phyloP scores from a whole-genome alignment of 1,139 yeast genomes.

The Zygosaccharomyces pseudobailii region DNA sequence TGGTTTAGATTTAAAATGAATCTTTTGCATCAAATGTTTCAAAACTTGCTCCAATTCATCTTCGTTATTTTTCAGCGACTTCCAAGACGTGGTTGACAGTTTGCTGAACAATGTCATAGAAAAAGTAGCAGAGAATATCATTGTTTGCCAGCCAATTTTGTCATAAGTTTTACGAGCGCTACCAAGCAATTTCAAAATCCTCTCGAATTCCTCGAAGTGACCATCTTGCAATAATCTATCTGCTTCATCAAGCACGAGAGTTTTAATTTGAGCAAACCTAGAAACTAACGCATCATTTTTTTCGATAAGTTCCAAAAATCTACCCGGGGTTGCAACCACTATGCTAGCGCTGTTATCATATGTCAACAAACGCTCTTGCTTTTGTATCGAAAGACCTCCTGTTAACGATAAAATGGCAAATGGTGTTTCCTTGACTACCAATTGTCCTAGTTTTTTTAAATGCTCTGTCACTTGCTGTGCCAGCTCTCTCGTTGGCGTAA shows the following conservation, averaged over 20 bases:
- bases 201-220: conserved; percentile 88
- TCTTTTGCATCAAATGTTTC: conserved; percentile 50
- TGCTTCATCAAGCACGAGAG: conserved; percentile 92
- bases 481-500: conserved; percentile 94
- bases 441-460: conserved; percentile 41
- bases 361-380: conserved; percentile 74
- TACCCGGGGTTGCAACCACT: conserved; percentile 94
- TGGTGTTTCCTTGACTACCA: conserved; percentile 56
- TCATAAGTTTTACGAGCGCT: conserved; percentile 20
- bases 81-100: conserved; percentile 43
- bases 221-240: conserved; percentile 94
- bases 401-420: conserved; percentile 71
- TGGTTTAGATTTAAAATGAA: conserved; percentile 60
- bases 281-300: conserved; percentile 51
- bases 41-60: conserved; percentile 51
- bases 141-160: conserved; percentile 71
- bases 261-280: conserved; percentile 59
- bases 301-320: conserved; percentile 77
- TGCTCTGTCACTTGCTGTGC: conserved; percentile 92
- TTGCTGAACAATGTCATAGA: conserved; percentile 77
- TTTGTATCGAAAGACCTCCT: conserved; percentile 92
- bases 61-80: conserved; percentile 37
- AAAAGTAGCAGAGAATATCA: conserved; percentile 93
- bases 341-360: conserved; percentile 65
- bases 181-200: conserved; percentile 59